These are phyloP conservation scores for Diospyros kaki DNA, from an alignment of 148 eudicot species.

Conservation along the genomic window DNA sequence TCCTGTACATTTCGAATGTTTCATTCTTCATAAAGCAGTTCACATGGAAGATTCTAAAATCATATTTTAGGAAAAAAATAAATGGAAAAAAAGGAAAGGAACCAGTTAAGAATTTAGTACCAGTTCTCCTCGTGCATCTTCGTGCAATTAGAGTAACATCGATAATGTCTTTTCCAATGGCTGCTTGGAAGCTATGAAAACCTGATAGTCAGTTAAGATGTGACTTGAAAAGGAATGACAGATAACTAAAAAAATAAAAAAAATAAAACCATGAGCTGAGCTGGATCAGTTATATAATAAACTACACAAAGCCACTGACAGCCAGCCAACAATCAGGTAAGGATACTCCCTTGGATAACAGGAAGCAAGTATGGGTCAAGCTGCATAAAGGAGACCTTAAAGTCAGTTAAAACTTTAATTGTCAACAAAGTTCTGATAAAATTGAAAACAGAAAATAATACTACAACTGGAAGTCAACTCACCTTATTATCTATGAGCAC, in stretches of 20 bases:
- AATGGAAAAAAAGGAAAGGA: background rate
- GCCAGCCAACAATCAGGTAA: conserved; percentile 19
- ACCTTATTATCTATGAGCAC: conserved; percentile 90
- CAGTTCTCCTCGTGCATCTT: conserved; percentile 92
- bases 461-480: background rate
- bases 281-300: background rate
- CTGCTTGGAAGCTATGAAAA: conserved; percentile 86
- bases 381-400: conserved; percentile 40
- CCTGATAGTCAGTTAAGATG: conserved; percentile 68
- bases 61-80: background rate
- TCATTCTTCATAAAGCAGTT: background rate
- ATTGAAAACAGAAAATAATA: background rate
- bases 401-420: conserved; percentile 11
- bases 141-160: conserved; percentile 89
- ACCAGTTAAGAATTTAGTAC: conserved; percentile 30
- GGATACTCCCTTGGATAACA: conserved; percentile 97
- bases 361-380: conserved; percentile 92
- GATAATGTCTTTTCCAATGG: conserved; percentile 76
- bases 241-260: background rate
- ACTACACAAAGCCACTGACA: background rate
- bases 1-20: background rate
- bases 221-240: conserved; percentile 17
- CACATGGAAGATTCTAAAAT: background rate
- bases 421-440: background rate
- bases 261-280: conserved; percentile 4